Evolutionary conservation across 768 basidiomycete genomes (phyloP), one percentile per base, ranked within the genome.

Genomic region (Lanmaoa rubissima): DNA sequence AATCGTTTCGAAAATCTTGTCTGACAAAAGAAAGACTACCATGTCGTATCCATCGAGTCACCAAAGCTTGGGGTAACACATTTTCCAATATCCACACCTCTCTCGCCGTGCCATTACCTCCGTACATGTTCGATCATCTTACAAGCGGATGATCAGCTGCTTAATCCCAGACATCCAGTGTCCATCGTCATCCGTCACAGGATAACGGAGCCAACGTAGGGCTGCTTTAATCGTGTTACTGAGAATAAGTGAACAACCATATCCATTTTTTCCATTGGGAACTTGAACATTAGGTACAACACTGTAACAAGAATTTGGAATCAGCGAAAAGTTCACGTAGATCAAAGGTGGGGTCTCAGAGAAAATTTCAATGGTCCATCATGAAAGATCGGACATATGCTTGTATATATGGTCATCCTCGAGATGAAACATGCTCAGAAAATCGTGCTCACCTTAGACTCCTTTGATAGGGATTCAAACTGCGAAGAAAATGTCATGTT

Each of bases 131-230:
- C 21, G 21, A 24, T 35, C 26, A 3, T 16, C 42, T 60, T 57
- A 90, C 73, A 92, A 63, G 62, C 83, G 80, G 77, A 85, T 76
- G 67, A 96, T 90, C 62, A 97, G 72, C 69, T 94, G 92, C 73
- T 96, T 96, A 55, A 96, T 74, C 8, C 90, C 92, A 13, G 92
- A 86, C 92, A 94, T 90, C 87, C 86, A 90, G 53, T 89, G 66
- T 2, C 83, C 85, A 67, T 94, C 91, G 62, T 95, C 92, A 50
- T 92, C 88, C 41, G 87, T 88, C 21, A 24, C 21, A 24, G 3
- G 21, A 24, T 2, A 2, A 24, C 21, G 21, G 21, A 24, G 21
- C 21, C 21, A 24, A 24, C 21, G 21, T 24, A 2, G 21, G 21
- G 21, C 21, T 24, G 21, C 21, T 24, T 24, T 24, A 24, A 24